Percentiles rank a stretch among this genome's conserved stretches.
Conservation (phyloP, 2,329 filamentous ascomycete species). For the Diaporthe helianthi region DNA sequence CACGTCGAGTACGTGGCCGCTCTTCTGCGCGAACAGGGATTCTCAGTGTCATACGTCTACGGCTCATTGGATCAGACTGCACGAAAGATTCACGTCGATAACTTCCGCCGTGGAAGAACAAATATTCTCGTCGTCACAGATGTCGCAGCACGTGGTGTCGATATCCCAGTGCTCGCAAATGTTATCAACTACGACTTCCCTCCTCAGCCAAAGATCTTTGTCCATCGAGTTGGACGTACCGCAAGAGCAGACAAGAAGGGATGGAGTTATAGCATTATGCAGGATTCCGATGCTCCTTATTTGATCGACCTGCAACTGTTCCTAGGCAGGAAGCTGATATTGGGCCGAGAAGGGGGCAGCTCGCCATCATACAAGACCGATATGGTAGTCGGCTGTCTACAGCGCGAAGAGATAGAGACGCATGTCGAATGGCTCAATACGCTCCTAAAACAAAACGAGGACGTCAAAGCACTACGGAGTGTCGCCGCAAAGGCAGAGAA, state of each 20-base stretch:
- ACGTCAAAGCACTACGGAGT: conserved; percentile 72
- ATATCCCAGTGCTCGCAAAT: conserved; percentile 94
- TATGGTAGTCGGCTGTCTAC: conserved; percentile 80
- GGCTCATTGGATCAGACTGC: conserved; percentile 94
- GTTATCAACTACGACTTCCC: conserved; percentile 99
- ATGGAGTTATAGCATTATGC: conserved; percentile 93
- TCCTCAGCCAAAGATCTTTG: conserved; percentile 93
- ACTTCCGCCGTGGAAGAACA: conserved; percentile 83
- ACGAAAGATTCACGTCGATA: conserved; percentile 88
- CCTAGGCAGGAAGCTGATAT: conserved; percentile 80
- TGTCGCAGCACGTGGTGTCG: conserved; percentile 94
- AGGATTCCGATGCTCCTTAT: conserved; percentile 89
- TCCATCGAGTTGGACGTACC: conserved; percentile 94
- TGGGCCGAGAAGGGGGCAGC: conserved; percentile 69
- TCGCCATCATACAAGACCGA: conserved; percentile 79
- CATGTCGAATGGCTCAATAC: conserved; percentile 86
- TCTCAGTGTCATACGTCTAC: conserved; percentile 92
- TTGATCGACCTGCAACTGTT: conserved; percentile 94
- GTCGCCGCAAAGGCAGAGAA: conserved; percentile 91
- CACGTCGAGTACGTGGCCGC: conserved; percentile 92
- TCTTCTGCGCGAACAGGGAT: conserved; percentile 82
- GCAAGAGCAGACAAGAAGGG: conserved; percentile 91
- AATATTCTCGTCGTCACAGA: conserved; percentile 97
- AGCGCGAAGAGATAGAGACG: conserved; percentile 75
- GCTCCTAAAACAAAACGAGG: conserved; percentile 75